phyloP scores from a whole-genome alignment of 1,284 basidiomycete genomes.

The Pseudozyma tsukubaensis region DNA sequence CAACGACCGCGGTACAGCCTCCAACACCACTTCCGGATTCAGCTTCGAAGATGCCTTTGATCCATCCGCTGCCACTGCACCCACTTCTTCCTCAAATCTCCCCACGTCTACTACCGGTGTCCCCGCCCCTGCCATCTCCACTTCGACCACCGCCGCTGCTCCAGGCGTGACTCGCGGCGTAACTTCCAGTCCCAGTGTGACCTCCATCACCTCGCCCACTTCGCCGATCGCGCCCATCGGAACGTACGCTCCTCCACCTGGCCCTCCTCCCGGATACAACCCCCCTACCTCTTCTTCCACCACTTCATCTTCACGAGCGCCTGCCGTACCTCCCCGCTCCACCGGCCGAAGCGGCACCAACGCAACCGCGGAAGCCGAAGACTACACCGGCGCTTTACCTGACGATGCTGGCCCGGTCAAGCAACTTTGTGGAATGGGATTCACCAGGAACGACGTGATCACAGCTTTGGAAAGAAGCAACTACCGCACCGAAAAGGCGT shows the following conservation, averaged over 20 bases:
- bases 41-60: conserved; percentile 63
- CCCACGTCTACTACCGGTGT: too few relatives aligned
- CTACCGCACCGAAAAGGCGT: conserved; percentile 66
- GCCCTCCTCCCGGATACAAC: conserved; percentile 43
- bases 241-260: conserved; percentile 48
- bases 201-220: conserved; percentile 6
- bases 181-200: conserved; percentile 7
- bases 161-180: not conserved
- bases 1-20: conserved; percentile 23
- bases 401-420: conserved; percentile 65
- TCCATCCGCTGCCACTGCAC: conserved; percentile 8
- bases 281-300: not conserved
- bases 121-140: not conserved
- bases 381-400: conserved; percentile 54
- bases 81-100: too few relatives aligned
- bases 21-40: conserved; percentile 51
- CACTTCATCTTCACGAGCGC: not conserved
- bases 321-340: conserved; percentile 28
- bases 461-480: conserved; percentile 64
- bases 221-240: conserved; percentile 25
- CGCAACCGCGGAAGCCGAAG: conserved; percentile 23
- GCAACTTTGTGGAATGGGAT: conserved; percentile 67
- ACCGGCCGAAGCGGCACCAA: not conserved
- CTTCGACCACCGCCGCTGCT: conserved; percentile 13
- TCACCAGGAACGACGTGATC: conserved; percentile 61